Base-by-base conservation (phyloP, 1,139 yeast species). In the Magnusiomyces ingens region DNA sequence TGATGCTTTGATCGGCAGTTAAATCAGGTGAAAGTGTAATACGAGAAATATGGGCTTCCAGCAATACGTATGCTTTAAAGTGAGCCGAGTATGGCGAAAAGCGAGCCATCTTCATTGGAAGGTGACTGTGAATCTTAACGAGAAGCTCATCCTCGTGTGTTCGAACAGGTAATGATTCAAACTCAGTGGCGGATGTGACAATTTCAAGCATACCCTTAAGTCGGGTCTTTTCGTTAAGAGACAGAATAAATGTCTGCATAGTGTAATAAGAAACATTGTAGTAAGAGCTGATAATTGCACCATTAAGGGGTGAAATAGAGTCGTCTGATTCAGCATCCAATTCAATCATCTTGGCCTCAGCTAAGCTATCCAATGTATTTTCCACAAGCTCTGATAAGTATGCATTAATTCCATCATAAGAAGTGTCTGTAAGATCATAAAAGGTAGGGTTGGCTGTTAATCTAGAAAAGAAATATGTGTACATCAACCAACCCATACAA, bases 401-500 rank as follows among this genome's bases (percentile, higher is more conserved):
- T 55, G 84, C 90, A 0, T 95, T 87, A 13, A 93, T 68, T 0
- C 94, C 95, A 44, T 79, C 70, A 50, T 81, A 81, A 0, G 87
- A 73, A 1, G 78, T 74, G 57, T 83, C 87, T 43, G 74, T 74
- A 26, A 88, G 78, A 19, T 91, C 96, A 64, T 94, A 94, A 66
- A 80, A 94, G 57, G 95, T 82, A 1, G 99, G 98, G 65, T 94
- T 94, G 46, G 80, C 75, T 55, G 82, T 84, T 22, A 93, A 67
- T 52, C 98, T 73, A 58, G 95, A 75, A 69, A 88, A 94, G 64
- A 90, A 87, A 61, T 82, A 86, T 0, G 96, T 79, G 67, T 80
- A 87, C 0, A 97, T 86, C 44, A 94, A 65, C 94, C 96, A 88
- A 63, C 91, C 97, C 56, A 94, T 79, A 59, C 95, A 87, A 59